Conservation (phyloP, 345 rosid genomes). For the Toxicodendron radicans region DNA sequence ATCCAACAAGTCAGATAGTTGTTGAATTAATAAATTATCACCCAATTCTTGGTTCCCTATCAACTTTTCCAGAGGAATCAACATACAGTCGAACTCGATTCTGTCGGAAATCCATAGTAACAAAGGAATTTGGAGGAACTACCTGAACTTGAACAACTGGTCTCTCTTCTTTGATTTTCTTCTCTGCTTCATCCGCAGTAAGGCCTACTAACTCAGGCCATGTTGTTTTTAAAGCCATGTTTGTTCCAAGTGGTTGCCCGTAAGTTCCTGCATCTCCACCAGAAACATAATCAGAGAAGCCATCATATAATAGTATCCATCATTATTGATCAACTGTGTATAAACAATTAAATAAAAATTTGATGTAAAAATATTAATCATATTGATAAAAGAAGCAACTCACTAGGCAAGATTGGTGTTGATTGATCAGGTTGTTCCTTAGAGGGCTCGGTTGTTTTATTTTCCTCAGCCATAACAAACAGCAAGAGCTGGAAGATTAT, state of each 20-base stretch:
- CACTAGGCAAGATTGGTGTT: conserved; percentile 29
- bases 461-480: conserved; percentile 23
- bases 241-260: conserved; percentile 26
- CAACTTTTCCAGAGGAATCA: conserved; percentile 39
- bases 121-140: conserved; percentile 32
- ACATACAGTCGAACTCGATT: conserved; percentile 40
- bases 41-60: conserved; percentile 38
- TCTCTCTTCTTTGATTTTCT: conserved; percentile 47
- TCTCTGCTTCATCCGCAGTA: conserved; percentile 45
- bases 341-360: background rate
- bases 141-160: conserved; percentile 37
- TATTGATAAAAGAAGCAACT: background rate
- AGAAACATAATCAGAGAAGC: background rate
- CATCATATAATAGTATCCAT: background rate
- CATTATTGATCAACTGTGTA: background rate
- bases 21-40: background rate
- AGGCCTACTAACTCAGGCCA: conserved; percentile 62
- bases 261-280: conserved; percentile 28
- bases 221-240: conserved; percentile 20
- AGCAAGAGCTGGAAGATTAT: background rate
- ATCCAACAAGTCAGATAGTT: too few species aligned
- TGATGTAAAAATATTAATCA: background rate
- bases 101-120: conserved; percentile 39
- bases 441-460: conserved; percentile 12
- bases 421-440: conserved; percentile 8